Percentiles rank a stretch among this genome's conserved stretches.
Evolutionary conservation across 1,139 yeast species (phyloP).

Genomic region (Lodderomyces metapsilosis): DNA sequence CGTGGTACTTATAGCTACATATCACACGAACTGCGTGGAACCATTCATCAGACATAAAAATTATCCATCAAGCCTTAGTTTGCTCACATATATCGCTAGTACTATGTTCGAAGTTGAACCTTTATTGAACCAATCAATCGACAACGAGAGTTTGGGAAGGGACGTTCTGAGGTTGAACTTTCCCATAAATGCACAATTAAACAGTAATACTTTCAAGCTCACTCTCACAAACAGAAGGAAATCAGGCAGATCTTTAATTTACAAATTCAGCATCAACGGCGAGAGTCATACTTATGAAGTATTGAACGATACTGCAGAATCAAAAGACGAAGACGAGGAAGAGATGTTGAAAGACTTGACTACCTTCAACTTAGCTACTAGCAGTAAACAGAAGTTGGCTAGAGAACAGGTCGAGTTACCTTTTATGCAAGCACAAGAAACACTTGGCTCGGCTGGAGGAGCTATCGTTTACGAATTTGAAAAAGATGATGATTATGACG

Average conservation of each 20-base stretch:
- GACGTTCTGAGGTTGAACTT: conserved; percentile 42
- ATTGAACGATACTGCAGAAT: conserved; percentile 24
- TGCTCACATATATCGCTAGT: conserved; percentile 69
- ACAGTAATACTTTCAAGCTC: conserved; percentile 46
- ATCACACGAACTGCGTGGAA: conserved; percentile 51
- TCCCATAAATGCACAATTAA: conserved; percentile 46
- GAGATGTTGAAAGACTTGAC: conserved; percentile 68
- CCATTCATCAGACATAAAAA: conserved; percentile 22
- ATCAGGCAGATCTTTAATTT: conserved; percentile 74
- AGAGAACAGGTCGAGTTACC: conserved; percentile 87
- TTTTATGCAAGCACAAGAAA: conserved; percentile 78
- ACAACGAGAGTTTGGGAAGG: conserved; percentile 51
- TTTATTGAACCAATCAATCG: conserved; percentile 20
- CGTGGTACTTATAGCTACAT: conserved; percentile 56
- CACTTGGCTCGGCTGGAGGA: conserved; percentile 70
- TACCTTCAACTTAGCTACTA: conserved; percentile 81
- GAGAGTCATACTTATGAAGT: conserved; percentile 49
- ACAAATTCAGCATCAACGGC: conserved; percentile 54
- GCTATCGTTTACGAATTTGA: conserved; percentile 94
- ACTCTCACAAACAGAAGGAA: conserved; percentile 68
- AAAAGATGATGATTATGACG: conserved; percentile 86
- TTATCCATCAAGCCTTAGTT: conserved; percentile 51
- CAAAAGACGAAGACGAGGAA: conserved; percentile 28
- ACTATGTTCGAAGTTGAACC: conserved; percentile 51
- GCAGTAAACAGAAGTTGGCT: conserved; percentile 70